These are phyloP conservation scores for Ilyonectria mors-panacis DNA, from an alignment of 2,329 filamentous ascomycete genomes.

Conservation along the genomic window DNA sequence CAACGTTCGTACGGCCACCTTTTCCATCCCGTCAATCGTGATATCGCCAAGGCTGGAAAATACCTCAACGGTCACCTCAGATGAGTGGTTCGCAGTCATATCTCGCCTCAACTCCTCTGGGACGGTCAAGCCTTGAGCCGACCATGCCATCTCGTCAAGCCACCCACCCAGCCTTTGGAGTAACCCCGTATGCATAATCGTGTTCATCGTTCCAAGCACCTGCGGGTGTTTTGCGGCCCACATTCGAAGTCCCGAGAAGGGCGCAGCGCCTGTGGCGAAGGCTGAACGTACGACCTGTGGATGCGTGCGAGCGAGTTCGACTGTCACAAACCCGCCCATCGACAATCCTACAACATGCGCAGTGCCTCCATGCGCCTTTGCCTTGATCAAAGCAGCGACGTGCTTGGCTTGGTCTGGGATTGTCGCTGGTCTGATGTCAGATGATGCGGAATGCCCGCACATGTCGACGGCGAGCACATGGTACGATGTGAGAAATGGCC, in stretches of 20 bases:
- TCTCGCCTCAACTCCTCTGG: constrained; percentile 30
- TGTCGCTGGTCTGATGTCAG: background rate
- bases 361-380: background rate
- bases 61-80: constrained; percentile 11
- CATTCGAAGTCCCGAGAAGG: constrained; percentile 28
- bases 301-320: constrained; percentile 19
- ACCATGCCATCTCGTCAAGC: constrained; percentile 13
- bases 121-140: constrained; percentile 31
- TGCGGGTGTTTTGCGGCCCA: constrained; percentile 29
- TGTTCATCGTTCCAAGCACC: constrained; percentile 10
- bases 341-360: constrained; percentile 7
- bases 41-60: constrained; percentile 17
- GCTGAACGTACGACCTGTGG: constrained; percentile 18
- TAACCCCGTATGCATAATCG: constrained; percentile 7
- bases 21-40: constrained; percentile 11
- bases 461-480: constrained; percentile 1
- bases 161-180: constrained; percentile 8
- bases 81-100: constrained; percentile 25
- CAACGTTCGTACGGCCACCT: constrained; percentile 23
- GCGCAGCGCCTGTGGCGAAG: constrained; percentile 26
- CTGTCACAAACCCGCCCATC: constrained; percentile 23
- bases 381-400: background rate
- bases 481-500: background rate
- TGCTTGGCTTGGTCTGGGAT: background rate
- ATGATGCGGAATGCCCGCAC: background rate